Conservation (phyloP, 2,329 filamentous ascomycete species). For the Fusarium agapanthi region DNA sequence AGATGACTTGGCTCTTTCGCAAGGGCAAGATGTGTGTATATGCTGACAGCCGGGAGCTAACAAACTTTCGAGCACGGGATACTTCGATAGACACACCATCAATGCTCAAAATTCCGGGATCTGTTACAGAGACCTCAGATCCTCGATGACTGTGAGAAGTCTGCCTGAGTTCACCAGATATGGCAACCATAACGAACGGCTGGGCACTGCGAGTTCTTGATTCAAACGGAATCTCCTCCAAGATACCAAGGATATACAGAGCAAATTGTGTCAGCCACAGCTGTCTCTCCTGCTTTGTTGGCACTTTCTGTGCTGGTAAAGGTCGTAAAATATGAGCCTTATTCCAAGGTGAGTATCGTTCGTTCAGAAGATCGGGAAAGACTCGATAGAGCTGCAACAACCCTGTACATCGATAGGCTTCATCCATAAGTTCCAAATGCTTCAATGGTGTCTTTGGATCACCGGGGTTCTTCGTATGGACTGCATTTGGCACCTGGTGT, state of each 20-base stretch:
- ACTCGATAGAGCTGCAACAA: not conserved
- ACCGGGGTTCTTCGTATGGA: not conserved
- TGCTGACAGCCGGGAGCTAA: not conserved
- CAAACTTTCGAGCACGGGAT: not conserved
- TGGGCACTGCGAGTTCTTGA: constrained; percentile 8
- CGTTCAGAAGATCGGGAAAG: constrained; percentile 1
- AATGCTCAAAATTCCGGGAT: not conserved
- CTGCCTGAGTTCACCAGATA: not conserved
- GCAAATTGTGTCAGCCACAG: not conserved
- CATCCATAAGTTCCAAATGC: not conserved
- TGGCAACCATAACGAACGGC: constrained; percentile 3
- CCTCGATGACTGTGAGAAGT: too few relatives aligned
- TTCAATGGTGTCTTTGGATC: not conserved
- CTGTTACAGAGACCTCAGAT: not conserved
- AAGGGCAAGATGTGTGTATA: constrained; percentile 3
- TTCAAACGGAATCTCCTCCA: not conserved
- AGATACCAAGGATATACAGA: not conserved
- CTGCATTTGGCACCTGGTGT: not conserved
- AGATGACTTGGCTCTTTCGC: not conserved
- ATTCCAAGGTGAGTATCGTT: not conserved
- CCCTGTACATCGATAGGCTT: not conserved
- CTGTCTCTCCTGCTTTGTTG: not conserved
- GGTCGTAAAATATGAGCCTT: not conserved
- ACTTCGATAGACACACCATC: not conserved
- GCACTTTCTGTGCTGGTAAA: not conserved